Evolutionary conservation across 306 rosid genomes (phyloP), one percentile per base, ranked within the genome.

Genomic region (Canavalia ensiformis): DNA sequence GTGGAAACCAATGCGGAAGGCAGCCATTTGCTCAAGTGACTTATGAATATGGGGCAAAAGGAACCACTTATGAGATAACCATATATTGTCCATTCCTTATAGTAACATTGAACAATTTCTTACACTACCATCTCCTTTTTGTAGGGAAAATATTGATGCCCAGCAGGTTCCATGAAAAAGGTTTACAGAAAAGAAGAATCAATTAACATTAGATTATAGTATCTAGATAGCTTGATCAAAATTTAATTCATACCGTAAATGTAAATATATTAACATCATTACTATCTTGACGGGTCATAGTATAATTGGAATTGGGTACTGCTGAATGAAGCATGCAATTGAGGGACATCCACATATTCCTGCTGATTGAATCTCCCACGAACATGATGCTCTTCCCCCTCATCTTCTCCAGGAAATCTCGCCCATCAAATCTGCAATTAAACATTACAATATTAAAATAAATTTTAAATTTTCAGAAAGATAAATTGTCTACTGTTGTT

Each of bases 321-420:
- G 90, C 72, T 0, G 89, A 84, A 63, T 93, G 94, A 78, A 95
- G 98, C 90, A 90, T 52, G 81, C 99, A 95, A 7, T 94, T 89
- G 47, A 95, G 75, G 2, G 99, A 95, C 51, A 90, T 93, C 99
- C 99, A 95, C 74, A 93, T 98, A 50, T 95, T 93, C 69, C 83
- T 51, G 87, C 99, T 95, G 5, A 95, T 80, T 2, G 99, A 93
- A 59, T 95, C 99, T 78, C 99, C 99, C 1, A 95, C 96, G 28
- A 95, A 95, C 95, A 95, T 93, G 33, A 95, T 88, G 73, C 94
- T 90, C 72, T 90, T 93, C 33, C 97, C 96, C 56, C 91, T 89
- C 67, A 82, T 50, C 67, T 79, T 86, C 71, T 91, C 90, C 78
- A 95, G 60, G 51, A 95, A 91, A 47, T 84, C 88, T 31, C 35